These are phyloP conservation scores for Strobilomyces echinocephalus DNA, from an alignment of 768 basidiomycete species.

Conservation along the genomic window DNA sequence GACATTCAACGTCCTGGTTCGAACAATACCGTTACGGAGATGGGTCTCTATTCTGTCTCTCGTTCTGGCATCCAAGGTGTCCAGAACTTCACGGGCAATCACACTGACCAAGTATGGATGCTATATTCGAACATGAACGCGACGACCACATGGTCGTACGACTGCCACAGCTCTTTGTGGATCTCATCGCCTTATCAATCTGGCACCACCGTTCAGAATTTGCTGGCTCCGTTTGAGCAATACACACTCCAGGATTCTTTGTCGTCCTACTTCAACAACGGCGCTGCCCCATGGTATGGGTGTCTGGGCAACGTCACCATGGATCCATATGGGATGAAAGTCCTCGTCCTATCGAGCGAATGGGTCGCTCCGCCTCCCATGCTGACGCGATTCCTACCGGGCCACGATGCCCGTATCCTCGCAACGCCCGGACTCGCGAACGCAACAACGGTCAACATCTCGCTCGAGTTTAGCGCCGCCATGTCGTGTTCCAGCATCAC, in stretches of 20 bases:
- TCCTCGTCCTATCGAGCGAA: slow-evolving; percentile 59
- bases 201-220: slow-evolving; percentile 60
- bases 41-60: slow-evolving; percentile 83
- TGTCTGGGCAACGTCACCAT: slow-evolving; percentile 66
- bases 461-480: slow-evolving; percentile 69
- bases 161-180: slow-evolving; percentile 59
- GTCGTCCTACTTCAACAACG: slow-evolving; percentile 57
- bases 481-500: slow-evolving; percentile 78
- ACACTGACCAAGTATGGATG: slow-evolving; percentile 73
- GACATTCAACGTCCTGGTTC: slow-evolving; percentile 79
- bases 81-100: slow-evolving; percentile 60
- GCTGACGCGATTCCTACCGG: slow-evolving; percentile 76
- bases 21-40: slow-evolving; percentile 72
- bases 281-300: slow-evolving; percentile 61
- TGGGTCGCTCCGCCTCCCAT: slow-evolving; percentile 73
- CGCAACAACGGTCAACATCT: slow-evolving; percentile 55
- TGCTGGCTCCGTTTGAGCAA: slow-evolving; percentile 81
- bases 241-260: slow-evolving; percentile 65
- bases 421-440: slow-evolving; percentile 39
- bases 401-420: slow-evolving; percentile 76
- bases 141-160: slow-evolving; percentile 57
- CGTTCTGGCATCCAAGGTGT: slow-evolving; percentile 53
- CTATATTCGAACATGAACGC: slow-evolving; percentile 82
- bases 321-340: slow-evolving; percentile 77
- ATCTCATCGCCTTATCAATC: slow-evolving; percentile 74